Evolutionary conservation across 306 rosid species (phyloP), one percentile per base, ranked within the genome.

Genomic region (Rosa multiflora): DNA sequence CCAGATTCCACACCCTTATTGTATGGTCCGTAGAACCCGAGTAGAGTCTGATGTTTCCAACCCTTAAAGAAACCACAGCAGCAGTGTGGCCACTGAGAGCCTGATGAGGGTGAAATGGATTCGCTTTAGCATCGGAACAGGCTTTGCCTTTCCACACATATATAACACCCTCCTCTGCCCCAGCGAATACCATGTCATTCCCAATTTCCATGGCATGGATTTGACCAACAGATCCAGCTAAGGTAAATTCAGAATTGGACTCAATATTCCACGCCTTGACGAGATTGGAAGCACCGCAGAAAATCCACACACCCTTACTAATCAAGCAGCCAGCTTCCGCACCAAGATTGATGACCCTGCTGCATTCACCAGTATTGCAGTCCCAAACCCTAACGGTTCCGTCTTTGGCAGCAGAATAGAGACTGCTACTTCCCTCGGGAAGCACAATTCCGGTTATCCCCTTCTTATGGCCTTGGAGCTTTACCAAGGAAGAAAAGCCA

Each of bases 301-400:
- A 88, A 66, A 90, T 75, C 90, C 89, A 90, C 8, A 72, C 72
- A 1, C 88, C 90, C 52, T 80, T 78, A 1, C 81, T 67, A 74
- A 84, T 76, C 68, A 88, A 79, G 69, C 74, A 88, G 46, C 75
- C 80, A 47, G 82, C 82, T 63, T 87, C 88, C 1, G 11, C 74
- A 11, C 85, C 85, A 21, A 87, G 78, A 46, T 84, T 73, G 40
- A 51, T 61, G 6, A 73, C 67, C 0, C 12, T 47, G 67, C 8
- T 76, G 71, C 89, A 91, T 32, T 46, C 68, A 42, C 90, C 85
- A 21, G 80, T 82, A 21, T 70, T 23, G 59, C 88, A 89, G 55
- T 91, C 86, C 93, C 93, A 91, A 62, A 79, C 74, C 7, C 87
- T 69, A 47, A 78, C 43, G 3, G 84, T 80, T 18, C 90, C 89